Percentiles rank a stretch among this genome's conserved stretches.
Evolutionary conservation across 2,329 filamentous ascomycete species (phyloP).

Genomic region (Venturia aucupariae): DNA sequence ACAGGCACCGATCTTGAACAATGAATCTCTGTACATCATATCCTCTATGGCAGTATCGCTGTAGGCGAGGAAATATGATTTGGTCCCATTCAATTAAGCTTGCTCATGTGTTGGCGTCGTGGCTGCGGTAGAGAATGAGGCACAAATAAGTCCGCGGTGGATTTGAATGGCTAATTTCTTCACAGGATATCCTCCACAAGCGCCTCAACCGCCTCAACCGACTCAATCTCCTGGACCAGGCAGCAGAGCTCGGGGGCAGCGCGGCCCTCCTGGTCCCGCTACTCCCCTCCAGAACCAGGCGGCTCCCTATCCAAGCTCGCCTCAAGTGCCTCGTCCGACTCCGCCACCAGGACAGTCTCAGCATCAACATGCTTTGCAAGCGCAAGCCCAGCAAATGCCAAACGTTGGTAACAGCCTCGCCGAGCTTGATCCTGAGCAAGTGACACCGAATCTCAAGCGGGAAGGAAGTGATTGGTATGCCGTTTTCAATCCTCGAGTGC

Average conservation of each 20-base stretch:
- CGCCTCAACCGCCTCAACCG: constrained; percentile 71
- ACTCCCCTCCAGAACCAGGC: constrained; percentile 89
- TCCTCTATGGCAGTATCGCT: constrained; percentile 1
- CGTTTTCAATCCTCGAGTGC: constrained; percentile 88
- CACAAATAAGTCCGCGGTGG: too few species aligned
- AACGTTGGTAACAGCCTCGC: constrained; percentile 63
- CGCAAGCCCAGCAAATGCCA: constrained; percentile 29
- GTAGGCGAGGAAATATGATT: background rate
- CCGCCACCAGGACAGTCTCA: constrained; percentile 43
- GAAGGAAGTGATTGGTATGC: constrained; percentile 90
- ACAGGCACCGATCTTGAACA: background rate
- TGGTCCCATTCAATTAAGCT: background rate
- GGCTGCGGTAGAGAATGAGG: background rate
- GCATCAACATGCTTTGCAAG: constrained; percentile 22
- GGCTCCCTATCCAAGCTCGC: constrained; percentile 80
- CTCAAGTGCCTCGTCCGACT: constrained; percentile 79
- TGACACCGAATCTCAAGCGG: constrained; percentile 81
- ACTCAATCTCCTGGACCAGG: constrained; percentile 80
- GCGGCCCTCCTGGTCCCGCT: constrained; percentile 58
- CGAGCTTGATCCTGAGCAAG: constrained; percentile 76
- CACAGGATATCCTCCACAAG: constrained; percentile 52
- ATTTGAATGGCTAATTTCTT: background rate
- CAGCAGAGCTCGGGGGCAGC: constrained; percentile 47
- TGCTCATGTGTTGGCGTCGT: background rate
- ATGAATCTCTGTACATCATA: background rate